These are phyloP conservation scores for Hibiscus syriacus DNA, from an alignment of 345 rosid species.

Conservation along the genomic window DNA sequence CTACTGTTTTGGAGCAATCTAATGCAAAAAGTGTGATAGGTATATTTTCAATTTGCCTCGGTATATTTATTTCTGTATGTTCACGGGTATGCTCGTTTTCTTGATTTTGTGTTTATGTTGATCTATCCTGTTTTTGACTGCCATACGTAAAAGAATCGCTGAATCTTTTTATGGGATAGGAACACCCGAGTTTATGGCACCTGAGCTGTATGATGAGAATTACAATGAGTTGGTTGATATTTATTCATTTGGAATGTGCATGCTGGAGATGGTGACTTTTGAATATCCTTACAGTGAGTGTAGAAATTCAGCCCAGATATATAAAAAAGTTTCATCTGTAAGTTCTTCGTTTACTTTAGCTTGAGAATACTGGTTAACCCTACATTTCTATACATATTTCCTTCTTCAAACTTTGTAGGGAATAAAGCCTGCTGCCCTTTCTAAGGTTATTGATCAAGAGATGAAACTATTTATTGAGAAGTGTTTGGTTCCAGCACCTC, in stretches of 20 bases:
- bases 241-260: conserved; percentile 84
- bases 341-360: conserved; percentile 21
- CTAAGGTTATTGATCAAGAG: conserved; percentile 60
- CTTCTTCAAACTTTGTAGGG: conserved; percentile 40
- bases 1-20: conserved; percentile 85
- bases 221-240: conserved; percentile 80
- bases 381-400: conserved; percentile 2
- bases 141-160: conserved; percentile 45
- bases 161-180: conserved; percentile 28
- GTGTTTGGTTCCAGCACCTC: conserved; percentile 69
- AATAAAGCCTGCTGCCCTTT: conserved; percentile 74
- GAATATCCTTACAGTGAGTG: conserved; percentile 84
- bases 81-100: background rate
- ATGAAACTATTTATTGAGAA: conserved; percentile 77
- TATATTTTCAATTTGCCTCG: conserved; percentile 20
- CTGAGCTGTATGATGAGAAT: conserved; percentile 78
- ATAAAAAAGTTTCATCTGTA: conserved; percentile 82
- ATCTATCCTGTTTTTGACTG: conserved; percentile 12
- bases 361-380: background rate
- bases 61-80: background rate
- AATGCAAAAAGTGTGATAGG: conserved; percentile 94
- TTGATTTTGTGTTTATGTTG: background rate
- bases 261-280: conserved; percentile 82
- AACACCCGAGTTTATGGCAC: conserved; percentile 93
- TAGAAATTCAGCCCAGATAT: conserved; percentile 77